phyloP scores from a whole-genome alignment of 2,329 filamentous ascomycete genomes.

The Ceratocystiopsis minuta region DNA sequence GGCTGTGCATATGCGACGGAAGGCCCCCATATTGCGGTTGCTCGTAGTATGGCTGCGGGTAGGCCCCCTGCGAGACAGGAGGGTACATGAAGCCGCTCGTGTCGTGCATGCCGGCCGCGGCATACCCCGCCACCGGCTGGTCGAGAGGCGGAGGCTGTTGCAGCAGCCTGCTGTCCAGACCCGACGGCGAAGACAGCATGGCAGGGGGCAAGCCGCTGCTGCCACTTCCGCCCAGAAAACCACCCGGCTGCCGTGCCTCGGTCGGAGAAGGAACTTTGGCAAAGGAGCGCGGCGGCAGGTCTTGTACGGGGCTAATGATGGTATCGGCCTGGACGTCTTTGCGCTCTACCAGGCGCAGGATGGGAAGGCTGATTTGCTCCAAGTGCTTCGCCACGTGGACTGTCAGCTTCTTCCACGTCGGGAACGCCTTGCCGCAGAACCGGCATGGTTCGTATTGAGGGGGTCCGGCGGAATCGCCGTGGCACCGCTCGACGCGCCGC shows the following conservation, averaged over 20 bases:
- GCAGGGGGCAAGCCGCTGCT: slow-evolving; percentile 2
- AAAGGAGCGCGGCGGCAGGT: slow-evolving; percentile 26
- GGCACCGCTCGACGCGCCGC: slow-evolving; percentile 62
- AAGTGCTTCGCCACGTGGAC: slow-evolving; percentile 91
- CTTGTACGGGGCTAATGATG: slow-evolving; percentile 49
- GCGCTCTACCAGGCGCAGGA: slow-evolving; percentile 41
- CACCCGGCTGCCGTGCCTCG: too few species aligned
- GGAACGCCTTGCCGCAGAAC: slow-evolving; percentile 68
- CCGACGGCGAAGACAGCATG: slow-evolving; percentile 1
- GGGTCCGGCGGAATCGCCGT: slow-evolving; percentile 44
- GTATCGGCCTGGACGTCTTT: slow-evolving; percentile 37
- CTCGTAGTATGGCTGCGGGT: slow-evolving; percentile 6
- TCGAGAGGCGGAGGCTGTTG: slow-evolving; percentile 1
- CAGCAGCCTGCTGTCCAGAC: neutral
- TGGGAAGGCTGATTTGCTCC: slow-evolving; percentile 75
- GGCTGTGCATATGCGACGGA: slow-evolving; percentile 8
- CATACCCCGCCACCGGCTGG: neutral
- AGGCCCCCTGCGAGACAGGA: slow-evolving; percentile 7
- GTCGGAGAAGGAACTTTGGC: slow-evolving; percentile 5
- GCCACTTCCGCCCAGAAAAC: too few species aligned
- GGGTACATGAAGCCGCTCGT: slow-evolving; percentile 6
- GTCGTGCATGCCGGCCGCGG: neutral
- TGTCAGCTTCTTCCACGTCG: slow-evolving; percentile 80
- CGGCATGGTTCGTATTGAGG: slow-evolving; percentile 66
- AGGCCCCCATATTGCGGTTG: slow-evolving; percentile 3